Base-by-base conservation (phyloP, 2,329 filamentous ascomycete species). In the Fusarium clavum region DNA sequence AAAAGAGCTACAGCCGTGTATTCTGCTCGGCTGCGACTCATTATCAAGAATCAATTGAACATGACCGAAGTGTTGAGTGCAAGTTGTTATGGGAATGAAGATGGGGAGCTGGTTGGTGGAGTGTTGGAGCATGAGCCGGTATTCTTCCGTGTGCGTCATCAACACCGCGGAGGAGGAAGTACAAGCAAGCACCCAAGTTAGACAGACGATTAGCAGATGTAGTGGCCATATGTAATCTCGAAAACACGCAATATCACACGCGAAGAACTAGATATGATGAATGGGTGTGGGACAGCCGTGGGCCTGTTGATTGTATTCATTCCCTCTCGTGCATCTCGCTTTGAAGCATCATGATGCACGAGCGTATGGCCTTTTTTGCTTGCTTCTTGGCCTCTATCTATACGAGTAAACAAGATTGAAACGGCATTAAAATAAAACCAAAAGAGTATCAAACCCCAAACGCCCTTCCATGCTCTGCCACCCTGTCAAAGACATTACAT, bases 1-100 rank as follows among this genome's bases (percentile, higher is more conserved):
- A 77, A 44, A 32, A 79, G 68, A 70, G 72, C 69, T 53, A 64
- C 70, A 61, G 70, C 77, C 48, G 73, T 71, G 30, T 68, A 67
- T 69, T 76, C 64, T 73, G 73, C 71, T 59, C 69, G 72, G 67
- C 73, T 67, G 58, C 70, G 72, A 71, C 72, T 73, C 77, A 78
- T 79, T 47, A 38, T 56, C 60, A 60, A 48, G 40, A 53, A 58
- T 78, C 76, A 78, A 78, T 78, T 75, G 75, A 67, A 55, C 76
- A 77, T 78, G 74, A 53, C 56, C 41, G 60, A 59, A 56, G 25
- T 59, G 22, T 45, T 55, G 22, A 65, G 60, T 22, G 24, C 38
- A 45, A 60, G 43, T 61, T 24, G 62, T 43, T 67, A 41, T 32
- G 56, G 61, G 45, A 53, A 56, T 38, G 55, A 63, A 61, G 49